Percentiles rank a stretch among this genome's conserved stretches.
phyloP scores from a whole-genome alignment of 2,329 filamentous ascomycete species.

The Lecanoromycetidae sp. region DNA sequence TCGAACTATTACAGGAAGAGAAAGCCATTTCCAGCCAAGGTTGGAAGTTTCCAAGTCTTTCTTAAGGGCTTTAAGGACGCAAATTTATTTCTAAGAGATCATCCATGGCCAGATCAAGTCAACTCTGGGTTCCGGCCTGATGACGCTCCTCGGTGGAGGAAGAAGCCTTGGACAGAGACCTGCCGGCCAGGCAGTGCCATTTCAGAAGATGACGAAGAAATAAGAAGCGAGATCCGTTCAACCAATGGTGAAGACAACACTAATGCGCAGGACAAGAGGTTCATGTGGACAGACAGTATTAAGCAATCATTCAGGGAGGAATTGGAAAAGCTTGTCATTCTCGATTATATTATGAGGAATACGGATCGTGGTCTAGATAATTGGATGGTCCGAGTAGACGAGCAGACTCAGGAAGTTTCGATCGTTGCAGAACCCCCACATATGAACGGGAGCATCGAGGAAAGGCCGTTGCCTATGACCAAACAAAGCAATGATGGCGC shows the following conservation, averaged over 20 bases:
- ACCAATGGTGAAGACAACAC: constrained; percentile 36
- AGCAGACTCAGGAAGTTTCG: constrained; percentile 66
- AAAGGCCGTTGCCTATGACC: constrained; percentile 24
- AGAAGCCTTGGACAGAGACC: constrained; percentile 65
- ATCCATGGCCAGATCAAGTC: constrained; percentile 93
- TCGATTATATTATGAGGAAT: constrained; percentile 99
- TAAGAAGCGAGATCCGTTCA: constrained; percentile 28
- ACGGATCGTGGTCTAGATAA: constrained; percentile 94
- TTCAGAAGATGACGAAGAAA: constrained; percentile 46
- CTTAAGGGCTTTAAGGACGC: constrained; percentile 95
- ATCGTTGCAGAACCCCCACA: constrained; percentile 76
- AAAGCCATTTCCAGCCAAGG: constrained; percentile 76
- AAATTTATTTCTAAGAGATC: constrained; percentile 84
- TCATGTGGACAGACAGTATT: constrained; percentile 75
- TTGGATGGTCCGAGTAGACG: constrained; percentile 98
- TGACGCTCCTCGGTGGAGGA: constrained; percentile 54
- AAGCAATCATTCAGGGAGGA: constrained; percentile 92
- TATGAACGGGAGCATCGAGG: constrained; percentile 39
- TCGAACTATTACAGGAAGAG: constrained; percentile 77
- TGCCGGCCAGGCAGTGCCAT: constrained; percentile 57
- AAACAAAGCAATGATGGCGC: not conserved
- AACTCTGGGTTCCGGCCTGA: constrained; percentile 54
- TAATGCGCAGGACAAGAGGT: constrained; percentile 37
- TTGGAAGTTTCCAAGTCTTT: constrained; percentile 95
- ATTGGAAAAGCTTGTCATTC: constrained; percentile 88